A percentile compares a stretch with the other conserved stretches of the same genome.
phyloP scores from a whole-genome alignment of 2,329 filamentous ascomycete genomes.

The Aschersonia sp. region DNA sequence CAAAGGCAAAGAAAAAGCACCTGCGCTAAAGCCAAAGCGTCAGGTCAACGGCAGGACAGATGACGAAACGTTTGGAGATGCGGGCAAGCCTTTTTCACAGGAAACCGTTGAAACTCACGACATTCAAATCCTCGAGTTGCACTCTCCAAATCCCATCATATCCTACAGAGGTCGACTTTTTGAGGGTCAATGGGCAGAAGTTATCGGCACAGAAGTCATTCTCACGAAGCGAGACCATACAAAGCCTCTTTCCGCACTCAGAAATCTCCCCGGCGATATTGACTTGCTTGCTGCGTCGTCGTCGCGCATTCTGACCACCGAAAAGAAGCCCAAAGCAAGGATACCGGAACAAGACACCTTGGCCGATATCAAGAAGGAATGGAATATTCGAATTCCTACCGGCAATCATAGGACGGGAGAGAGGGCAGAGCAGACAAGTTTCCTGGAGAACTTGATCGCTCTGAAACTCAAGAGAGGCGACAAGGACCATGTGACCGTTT shows the following conservation, averaged over 20 bases:
- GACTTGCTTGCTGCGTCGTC: conserved; percentile 55
- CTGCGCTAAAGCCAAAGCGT: too few species aligned
- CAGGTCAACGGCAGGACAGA: not conserved
- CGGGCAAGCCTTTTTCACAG: not conserved
- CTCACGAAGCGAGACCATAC: conserved; percentile 36
- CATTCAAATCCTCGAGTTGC: conserved; percentile 74
- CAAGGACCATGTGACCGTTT: conserved; percentile 48
- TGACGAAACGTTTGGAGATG: not conserved
- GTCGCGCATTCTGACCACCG: conserved; percentile 39
- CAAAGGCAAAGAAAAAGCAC: conserved; percentile 7
- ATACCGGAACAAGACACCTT: conserved; percentile 18
- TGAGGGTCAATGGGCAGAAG: conserved; percentile 66
- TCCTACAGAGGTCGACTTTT: conserved; percentile 69
- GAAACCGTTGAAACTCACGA: conserved; percentile 14
- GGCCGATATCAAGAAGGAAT: conserved; percentile 24
- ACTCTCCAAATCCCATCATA: conserved; percentile 61
- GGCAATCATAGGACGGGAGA: conserved; percentile 32
- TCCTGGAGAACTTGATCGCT: conserved; percentile 51
- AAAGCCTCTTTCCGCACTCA: conserved; percentile 22
- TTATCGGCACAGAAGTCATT: conserved; percentile 73
- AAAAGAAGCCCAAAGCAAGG: conserved; percentile 42
- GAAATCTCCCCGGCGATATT: conserved; percentile 35
- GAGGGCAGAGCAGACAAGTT: conserved; percentile 34
- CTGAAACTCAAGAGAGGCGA: conserved; percentile 52
- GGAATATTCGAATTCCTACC: conserved; percentile 28